phyloP scores from a whole-genome alignment of 768 basidiomycete species.

The Naematelia aurantialba region DNA sequence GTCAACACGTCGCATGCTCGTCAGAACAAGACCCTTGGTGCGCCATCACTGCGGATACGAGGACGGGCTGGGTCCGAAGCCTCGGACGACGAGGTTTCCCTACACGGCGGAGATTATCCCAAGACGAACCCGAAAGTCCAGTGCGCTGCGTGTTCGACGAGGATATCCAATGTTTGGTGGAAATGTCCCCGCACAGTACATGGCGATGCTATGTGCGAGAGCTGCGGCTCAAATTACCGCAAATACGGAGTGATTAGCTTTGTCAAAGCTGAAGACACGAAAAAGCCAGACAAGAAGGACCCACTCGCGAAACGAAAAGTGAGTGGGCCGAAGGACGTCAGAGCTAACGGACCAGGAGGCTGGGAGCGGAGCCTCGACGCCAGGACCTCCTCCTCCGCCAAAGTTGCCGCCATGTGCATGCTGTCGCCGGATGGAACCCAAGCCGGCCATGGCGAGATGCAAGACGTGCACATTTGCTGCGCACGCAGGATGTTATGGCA shows the following conservation, averaged over 20 bases:
- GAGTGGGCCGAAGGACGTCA: slow-evolving; percentile 10
- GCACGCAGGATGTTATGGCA: slow-evolving; percentile 71
- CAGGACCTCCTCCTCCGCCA: slow-evolving; percentile 51
- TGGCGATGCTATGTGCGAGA: slow-evolving; percentile 74
- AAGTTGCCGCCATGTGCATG: slow-evolving; percentile 60
- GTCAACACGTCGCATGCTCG: slow-evolving; percentile 31
- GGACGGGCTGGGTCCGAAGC: slow-evolving; percentile 11
- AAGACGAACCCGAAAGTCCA: slow-evolving; percentile 53
- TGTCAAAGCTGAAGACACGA: slow-evolving; percentile 48
- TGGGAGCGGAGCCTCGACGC: slow-evolving; percentile 62
- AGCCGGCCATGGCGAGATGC: slow-evolving; percentile 76
- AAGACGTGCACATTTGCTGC: slow-evolving; percentile 71
- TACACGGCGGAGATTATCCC: slow-evolving; percentile 60
- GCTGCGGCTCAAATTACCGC: slow-evolving; percentile 81
- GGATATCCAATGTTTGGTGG: slow-evolving; percentile 80
- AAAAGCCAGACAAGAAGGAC: slow-evolving; percentile 54
- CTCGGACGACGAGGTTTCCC: slow-evolving; percentile 73
- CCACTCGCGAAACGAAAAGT: slow-evolving; percentile 57
- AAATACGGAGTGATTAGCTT: slow-evolving; percentile 77
- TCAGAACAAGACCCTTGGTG: slow-evolving; percentile 40
- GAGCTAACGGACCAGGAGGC: slow-evolving; percentile 17
- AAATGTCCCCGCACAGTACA: slow-evolving; percentile 82
- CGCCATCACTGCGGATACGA: slow-evolving; percentile 34
- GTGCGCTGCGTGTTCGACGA: slow-evolving; percentile 81
- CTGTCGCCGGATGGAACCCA: slow-evolving; percentile 70